Base-by-base conservation (phyloP, 2,329 filamentous ascomycete species). In the Lasiodiplodia hormozganensis region DNA sequence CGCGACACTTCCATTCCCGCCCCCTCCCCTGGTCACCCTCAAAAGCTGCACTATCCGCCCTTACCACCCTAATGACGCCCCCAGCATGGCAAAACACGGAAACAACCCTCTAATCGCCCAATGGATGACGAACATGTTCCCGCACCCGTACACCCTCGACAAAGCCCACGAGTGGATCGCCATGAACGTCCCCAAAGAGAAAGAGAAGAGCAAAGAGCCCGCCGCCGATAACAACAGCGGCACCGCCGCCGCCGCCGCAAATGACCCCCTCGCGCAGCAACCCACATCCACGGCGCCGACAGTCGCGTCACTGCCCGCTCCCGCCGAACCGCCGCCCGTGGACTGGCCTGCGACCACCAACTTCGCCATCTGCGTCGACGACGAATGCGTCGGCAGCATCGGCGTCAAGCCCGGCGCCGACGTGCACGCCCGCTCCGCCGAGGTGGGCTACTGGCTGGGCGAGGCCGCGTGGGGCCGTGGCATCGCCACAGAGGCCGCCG, bases 401-500 rank as follows among this genome's bases (percentile, higher is more conserved):
- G 81, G 81, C 3, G 67, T 83, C 10, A 78, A 74, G 67, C 76
- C 75, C 52, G 76, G 73, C n/a, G 14, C 51, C 38, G 80, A 82
- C 67, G 72, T 80, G 18, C 73, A 76, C 18, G 71, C 76, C 5
- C 79, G 80, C 67, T 74, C 73, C 1, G 81, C 77, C 0, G 79
- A 82, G 68, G 60, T 83, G 1, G 81, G 81, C 11, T 83, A 80
- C 72, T 84, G 82, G 82, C 68, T 83, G 12, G 77, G 75, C 18
- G 77, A 80, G 65, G 69, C 70, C 36, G 73, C 73, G 43, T 79
- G 78, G 79, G 79, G 81, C 0, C 70, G 72, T 53, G 77, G 77
- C 2, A 72, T 78, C 36, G 76, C 74, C 71, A 76, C 72, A 1
- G 76, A 76, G 66, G 75, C 75, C 21, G 66, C 80, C n/a, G 70